Conservation (phyloP, 2,329 filamentous ascomycete species). For the Byssoonygena ceratinophila region DNA sequence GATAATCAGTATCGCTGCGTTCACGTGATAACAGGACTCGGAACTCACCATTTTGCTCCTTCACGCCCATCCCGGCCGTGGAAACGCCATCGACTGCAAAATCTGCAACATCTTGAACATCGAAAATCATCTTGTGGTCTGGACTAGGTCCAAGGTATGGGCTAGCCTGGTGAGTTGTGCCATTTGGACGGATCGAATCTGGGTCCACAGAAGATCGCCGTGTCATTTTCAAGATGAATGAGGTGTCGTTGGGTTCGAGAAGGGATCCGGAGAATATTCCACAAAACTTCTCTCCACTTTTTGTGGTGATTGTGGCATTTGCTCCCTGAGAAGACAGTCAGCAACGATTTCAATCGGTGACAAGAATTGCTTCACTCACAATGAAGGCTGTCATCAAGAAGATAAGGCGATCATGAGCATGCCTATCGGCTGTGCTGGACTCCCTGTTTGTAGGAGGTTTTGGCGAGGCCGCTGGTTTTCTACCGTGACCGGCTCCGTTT, state of each 20-base stretch:
- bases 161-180: slow-evolving; percentile 31
- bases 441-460: slow-evolving; percentile 38
- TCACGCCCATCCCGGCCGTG: slow-evolving; percentile 42
- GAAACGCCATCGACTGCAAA: slow-evolving; percentile 46
- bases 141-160: slow-evolving; percentile 36
- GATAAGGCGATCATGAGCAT: slow-evolving; percentile 50
- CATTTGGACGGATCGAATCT: slow-evolving; percentile 32
- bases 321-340: slow-evolving; percentile 40
- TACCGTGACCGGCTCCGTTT: slow-evolving; percentile 44
- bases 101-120: slow-evolving; percentile 50
- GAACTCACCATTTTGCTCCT: slow-evolving; percentile 48
- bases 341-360: neutral
- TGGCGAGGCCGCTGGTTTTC: slow-evolving; percentile 33
- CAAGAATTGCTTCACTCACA: slow-evolving; percentile 35
- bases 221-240: slow-evolving; percentile 58
- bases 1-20: too few species aligned
- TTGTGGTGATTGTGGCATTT: slow-evolving; percentile 46
- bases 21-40: neutral
- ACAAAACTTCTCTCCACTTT: slow-evolving; percentile 50
- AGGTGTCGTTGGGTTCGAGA: slow-evolving; percentile 43
- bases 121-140: slow-evolving; percentile 49
- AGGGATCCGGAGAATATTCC: slow-evolving; percentile 51
- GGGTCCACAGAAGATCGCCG: slow-evolving; percentile 31
- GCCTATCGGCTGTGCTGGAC: slow-evolving; percentile 45
- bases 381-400: slow-evolving; percentile 50